A percentile compares a stretch with the other conserved stretches of the same genome.
These are phyloP conservation scores for Tolypocladium ovalisporum DNA, from an alignment of 2,329 filamentous ascomycete species.

Conservation along the genomic window DNA sequence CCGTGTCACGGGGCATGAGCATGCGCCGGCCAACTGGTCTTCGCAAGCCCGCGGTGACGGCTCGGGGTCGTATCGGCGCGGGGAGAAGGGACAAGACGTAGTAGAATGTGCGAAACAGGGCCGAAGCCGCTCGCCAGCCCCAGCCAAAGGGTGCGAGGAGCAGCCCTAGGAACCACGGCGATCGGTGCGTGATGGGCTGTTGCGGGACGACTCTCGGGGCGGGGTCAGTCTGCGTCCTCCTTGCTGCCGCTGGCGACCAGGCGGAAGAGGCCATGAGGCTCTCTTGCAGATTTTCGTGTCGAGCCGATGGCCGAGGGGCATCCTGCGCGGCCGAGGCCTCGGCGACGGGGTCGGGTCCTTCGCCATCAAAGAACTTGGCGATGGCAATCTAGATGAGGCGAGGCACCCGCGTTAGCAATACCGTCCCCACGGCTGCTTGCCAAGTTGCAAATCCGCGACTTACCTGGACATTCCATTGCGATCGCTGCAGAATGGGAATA, in stretches of 20 bases:
- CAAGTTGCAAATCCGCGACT: slow-evolving; percentile 3
- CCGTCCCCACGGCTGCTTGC: background rate
- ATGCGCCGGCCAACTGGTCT: slow-evolving; percentile 62
- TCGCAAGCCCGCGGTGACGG: slow-evolving; percentile 39
- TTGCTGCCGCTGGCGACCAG: slow-evolving; percentile 11
- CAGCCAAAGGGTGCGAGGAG: slow-evolving; percentile 74
- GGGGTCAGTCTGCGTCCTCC: slow-evolving; percentile 38
- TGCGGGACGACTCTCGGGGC: slow-evolving; percentile 80
- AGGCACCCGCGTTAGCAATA: background rate
- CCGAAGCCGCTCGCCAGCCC: slow-evolving; percentile 60
- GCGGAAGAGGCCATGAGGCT: slow-evolving; percentile 30
- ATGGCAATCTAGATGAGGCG: slow-evolving; percentile 64
- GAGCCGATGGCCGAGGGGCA: slow-evolving; percentile 49
- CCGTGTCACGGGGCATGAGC: slow-evolving; percentile 76
- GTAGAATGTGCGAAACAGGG: slow-evolving; percentile 60
- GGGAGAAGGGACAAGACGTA: slow-evolving; percentile 77
- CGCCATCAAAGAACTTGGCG: slow-evolving; percentile 94
- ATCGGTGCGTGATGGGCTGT: slow-evolving; percentile 54
- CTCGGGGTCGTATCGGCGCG: slow-evolving; percentile 44
- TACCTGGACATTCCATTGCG: slow-evolving; percentile 94
- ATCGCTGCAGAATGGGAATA: slow-evolving; percentile 67
- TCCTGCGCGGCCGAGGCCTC: slow-evolving; percentile 59
- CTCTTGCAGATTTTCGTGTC: slow-evolving; percentile 66
- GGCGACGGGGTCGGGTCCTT: slow-evolving; percentile 70
- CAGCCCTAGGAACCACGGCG: slow-evolving; percentile 66